These are phyloP conservation scores for Rhypophila decipiens DNA, from an alignment of 495 filamentous ascomycete genomes.

Conservation along the genomic window DNA sequence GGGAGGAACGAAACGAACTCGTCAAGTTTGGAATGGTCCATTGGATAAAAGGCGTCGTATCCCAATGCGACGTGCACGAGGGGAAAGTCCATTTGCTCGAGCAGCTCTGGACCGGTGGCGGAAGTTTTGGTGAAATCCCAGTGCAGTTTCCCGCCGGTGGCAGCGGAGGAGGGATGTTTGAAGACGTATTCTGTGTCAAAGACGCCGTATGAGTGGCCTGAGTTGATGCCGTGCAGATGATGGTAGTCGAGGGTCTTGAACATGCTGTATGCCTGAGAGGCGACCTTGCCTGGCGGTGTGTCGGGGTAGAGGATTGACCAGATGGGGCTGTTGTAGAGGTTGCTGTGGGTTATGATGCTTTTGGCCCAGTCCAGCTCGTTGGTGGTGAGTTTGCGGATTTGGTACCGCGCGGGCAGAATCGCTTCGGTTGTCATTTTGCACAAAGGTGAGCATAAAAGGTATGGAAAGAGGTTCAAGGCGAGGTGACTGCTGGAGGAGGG, in stretches of 20 bases:
- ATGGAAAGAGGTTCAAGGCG: too few relatives aligned
- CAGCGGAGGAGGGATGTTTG: slow-evolving; percentile 32
- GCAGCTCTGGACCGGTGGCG: slow-evolving; percentile 7
- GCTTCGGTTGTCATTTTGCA: too few relatives aligned
- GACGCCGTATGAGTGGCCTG: slow-evolving; percentile 36
- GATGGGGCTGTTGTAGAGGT: slow-evolving; percentile 30
- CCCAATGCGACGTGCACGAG: slow-evolving; percentile 34
- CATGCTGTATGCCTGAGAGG: slow-evolving; percentile 15
- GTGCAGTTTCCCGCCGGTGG: slow-evolving; percentile 33
- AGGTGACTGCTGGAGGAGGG: too few relatives aligned
- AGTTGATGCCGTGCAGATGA: slow-evolving; percentile 3
- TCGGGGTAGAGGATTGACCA: slow-evolving; percentile 27
- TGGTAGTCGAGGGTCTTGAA: slow-evolving; percentile 4
- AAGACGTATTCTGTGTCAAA: slow-evolving; percentile 42
- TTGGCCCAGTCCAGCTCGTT: slow-evolving; percentile 31
- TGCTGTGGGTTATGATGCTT: slow-evolving; percentile 32
- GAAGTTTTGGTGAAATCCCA: slow-evolving; percentile 27
- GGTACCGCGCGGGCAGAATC: slow-evolving; percentile 16
- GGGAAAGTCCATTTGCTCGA: slow-evolving; percentile 38
- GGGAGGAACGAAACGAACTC: slow-evolving; percentile 25
- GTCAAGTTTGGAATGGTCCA: slow-evolving; percentile 20
- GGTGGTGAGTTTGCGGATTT: slow-evolving; percentile 30
- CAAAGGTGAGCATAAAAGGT: too few relatives aligned
- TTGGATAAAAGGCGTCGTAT: slow-evolving; percentile 27
- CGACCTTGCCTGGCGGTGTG: slow-evolving; percentile 7